These are phyloP conservation scores for Neurospora sp. DNA, from an alignment of 495 filamentous ascomycete genomes.

Conservation along the genomic window DNA sequence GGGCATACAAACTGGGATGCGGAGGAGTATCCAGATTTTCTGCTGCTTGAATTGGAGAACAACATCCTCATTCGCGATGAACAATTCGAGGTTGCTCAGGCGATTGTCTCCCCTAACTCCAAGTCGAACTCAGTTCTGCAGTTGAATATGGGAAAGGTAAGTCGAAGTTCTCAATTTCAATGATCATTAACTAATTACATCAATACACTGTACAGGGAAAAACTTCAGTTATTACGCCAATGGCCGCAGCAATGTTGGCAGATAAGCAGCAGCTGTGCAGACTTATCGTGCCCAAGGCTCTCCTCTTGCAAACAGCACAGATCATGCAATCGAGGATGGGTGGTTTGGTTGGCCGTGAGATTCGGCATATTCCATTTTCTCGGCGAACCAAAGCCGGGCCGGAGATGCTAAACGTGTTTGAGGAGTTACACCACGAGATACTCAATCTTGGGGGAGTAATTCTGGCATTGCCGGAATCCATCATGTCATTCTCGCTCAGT, in stretches of 20 bases:
- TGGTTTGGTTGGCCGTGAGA: neutral
- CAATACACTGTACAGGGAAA: neutral
- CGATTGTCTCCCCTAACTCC: slow-evolving; percentile 37
- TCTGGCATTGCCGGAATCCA: neutral
- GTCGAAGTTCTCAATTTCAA: neutral
- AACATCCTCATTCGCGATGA: slow-evolving; percentile 41
- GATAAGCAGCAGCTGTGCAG: slow-evolving; percentile 19
- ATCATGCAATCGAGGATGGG: slow-evolving; percentile 8
- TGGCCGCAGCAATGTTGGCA: slow-evolving; percentile 23
- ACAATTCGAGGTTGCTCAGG: slow-evolving; percentile 43
- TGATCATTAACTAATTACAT: neutral
- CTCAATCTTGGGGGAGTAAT: neutral
- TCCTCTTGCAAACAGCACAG: slow-evolving; percentile 39
- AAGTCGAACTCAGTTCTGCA: slow-evolving; percentile 35
- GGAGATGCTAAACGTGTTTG: neutral
- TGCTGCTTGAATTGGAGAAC: slow-evolving; percentile 48
- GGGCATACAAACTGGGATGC: slow-evolving; percentile 47
- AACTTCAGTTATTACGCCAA: neutral
- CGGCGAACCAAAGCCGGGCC: slow-evolving; percentile 15
- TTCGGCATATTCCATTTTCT: slow-evolving; percentile 1
- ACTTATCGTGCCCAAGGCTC: neutral
- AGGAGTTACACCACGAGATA: neutral
- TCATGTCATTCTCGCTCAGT: slow-evolving; percentile 1
- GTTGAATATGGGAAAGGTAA: neutral
- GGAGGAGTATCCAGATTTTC: slow-evolving; percentile 37